These are phyloP conservation scores for Sporothrix sp. DNA, from an alignment of 2,329 filamentous ascomycete species.

Conservation along the genomic window DNA sequence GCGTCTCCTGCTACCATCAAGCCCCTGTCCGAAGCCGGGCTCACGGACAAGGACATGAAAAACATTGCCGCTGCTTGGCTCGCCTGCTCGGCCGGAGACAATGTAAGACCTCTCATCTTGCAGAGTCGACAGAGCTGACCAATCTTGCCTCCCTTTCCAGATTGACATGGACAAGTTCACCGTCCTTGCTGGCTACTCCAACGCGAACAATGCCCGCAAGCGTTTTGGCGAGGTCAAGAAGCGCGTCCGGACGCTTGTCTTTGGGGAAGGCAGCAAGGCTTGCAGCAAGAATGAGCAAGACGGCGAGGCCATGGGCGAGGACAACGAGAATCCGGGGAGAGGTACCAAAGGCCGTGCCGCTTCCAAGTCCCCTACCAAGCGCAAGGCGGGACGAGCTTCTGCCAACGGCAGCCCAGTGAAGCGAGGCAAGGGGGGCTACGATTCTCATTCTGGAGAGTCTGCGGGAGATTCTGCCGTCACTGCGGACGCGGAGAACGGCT, in stretches of 20 bases:
- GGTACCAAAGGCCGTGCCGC: neutral
- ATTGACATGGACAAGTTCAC: slow-evolving; percentile 17
- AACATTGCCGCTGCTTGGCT: slow-evolving; percentile 15
- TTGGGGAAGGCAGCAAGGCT: neutral
- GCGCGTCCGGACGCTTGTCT: slow-evolving; percentile 27
- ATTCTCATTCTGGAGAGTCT: neutral
- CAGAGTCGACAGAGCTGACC: no score
- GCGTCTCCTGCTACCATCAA: neutral
- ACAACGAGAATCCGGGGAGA: neutral
- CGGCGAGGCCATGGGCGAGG: neutral
- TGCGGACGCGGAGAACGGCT: neutral
- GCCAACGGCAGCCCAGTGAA: neutral
- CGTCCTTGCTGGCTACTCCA: slow-evolving; percentile 14
- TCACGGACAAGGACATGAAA: slow-evolving; percentile 11
- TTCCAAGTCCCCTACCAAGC: slow-evolving; percentile 2
- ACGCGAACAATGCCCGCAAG: slow-evolving; percentile 25
- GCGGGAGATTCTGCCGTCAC: neutral
- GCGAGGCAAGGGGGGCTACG: neutral
- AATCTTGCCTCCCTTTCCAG: slow-evolving; percentile 1
- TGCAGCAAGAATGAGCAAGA: neutral
- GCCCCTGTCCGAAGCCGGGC: neutral
- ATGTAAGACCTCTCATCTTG: neutral
- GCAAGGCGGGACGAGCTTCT: neutral
- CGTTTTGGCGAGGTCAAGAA: slow-evolving; percentile 52
- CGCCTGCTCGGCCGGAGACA: neutral